Base-by-base conservation (phyloP, 192 early-diverging fungal genomes). In the Chytriomyces sp. region DNA sequence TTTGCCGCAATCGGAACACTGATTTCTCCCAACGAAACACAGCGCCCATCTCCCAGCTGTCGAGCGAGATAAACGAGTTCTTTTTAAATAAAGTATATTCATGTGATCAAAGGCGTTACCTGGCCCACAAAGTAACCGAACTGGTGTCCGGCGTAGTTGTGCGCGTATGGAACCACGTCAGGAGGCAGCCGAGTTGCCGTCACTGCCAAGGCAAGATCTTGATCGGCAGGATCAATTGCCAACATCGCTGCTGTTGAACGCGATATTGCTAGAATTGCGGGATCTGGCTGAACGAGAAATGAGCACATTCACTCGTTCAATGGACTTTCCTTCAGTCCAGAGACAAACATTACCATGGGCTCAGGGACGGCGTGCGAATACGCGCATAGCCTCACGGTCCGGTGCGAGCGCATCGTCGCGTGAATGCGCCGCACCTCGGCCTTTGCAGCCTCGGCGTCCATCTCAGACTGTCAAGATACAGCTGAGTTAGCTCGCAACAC, bases 41-140 rank as follows among this genome's bases (percentile, higher is more conserved):
- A 94, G 45, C 95, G 83, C 2, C 95, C 94, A 75, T 97, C 96
- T 44, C 96, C 96, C 6, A 97, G 82, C 81, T 95, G 93, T 68
- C 35, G 43, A 35, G 6, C 67, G 0, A 28, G 35, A 6, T 68
- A 47, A 46, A 64, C 35, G 5, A 60, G 18, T 6, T 24, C 28
- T 13, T 24, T 5, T 64, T 64, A 64, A 28, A 64, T 64, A 0
- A 11, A 26, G 6, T 24, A 28, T 23, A 13, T 18, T 26, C 20
- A 5, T 0, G 26, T 5, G 8, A 68, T 5, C 16, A 45, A 9
- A 16, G 48, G 18, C 44, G 24, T 47, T 47, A 71, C 47, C 59
- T 57, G 53, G 13, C 83, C 79, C 6, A 83, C 81, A 72, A 74
- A 88, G 13, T 57, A 77, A 23, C 86, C 86, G 82, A 88, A 88